Conservation (phyloP, 164 flowering plant genomes). For the Stephania yunnanensis region DNA sequence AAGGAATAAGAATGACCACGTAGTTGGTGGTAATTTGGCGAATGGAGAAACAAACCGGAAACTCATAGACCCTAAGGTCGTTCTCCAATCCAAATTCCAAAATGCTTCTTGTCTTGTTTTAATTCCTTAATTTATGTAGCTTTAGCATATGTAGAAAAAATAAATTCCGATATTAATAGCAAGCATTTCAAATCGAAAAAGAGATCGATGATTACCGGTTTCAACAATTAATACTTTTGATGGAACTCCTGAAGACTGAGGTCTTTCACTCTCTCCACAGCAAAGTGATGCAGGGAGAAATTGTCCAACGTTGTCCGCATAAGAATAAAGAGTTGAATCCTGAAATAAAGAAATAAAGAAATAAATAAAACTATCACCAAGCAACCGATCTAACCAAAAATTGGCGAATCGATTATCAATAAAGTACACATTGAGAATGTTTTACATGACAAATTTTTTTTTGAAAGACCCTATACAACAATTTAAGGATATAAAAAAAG, state of each 20-base stretch:
- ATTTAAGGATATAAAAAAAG: background rate
- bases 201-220: no score
- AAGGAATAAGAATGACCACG: background rate
- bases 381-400: background rate
- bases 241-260: no score
- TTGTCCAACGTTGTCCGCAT: no score
- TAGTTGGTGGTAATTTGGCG: background rate
- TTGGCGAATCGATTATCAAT: background rate
- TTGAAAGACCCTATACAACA: background rate
- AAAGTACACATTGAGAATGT: background rate
- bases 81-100: background rate
- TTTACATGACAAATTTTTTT: no score
- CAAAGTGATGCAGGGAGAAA: no score
- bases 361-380: no score
- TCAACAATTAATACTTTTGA: no score
- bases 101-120: background rate
- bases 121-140: background rate
- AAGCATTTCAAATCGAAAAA: no score
- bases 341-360: conserved; percentile 39
- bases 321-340: no score
- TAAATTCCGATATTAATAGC: no score
- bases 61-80: background rate
- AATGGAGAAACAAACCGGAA: background rate
- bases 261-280: no score
- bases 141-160: no score